Evolutionary conservation across 1,284 basidiomycete genomes (phyloP).

Genomic region (Volvariella surrecta): DNA sequence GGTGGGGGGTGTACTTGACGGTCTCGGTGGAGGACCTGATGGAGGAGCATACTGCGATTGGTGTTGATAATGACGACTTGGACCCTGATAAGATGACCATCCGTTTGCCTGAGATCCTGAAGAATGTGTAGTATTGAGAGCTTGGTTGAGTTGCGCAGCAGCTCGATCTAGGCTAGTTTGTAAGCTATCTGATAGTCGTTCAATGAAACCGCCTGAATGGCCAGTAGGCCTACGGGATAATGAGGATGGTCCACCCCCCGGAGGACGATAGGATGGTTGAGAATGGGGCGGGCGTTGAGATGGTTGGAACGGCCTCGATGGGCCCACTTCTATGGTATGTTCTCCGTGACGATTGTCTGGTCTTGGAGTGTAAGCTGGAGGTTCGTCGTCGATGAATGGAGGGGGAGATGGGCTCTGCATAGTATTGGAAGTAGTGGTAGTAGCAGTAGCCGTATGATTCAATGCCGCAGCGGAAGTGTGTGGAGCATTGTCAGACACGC

Average conservation of each 20-base stretch:
- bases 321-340: constrained; percentile 51
- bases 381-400: constrained; percentile 31
- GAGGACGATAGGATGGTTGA: constrained; percentile 1
- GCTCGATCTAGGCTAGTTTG: background rate
- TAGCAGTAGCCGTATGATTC: no score
- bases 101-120: background rate
- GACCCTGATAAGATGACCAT: no score
- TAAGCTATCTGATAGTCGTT: background rate
- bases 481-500: no score
- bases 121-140: background rate
- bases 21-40: constrained; percentile 10
- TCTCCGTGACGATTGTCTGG: constrained; percentile 49
- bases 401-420: background rate
- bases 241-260: background rate
- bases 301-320: constrained; percentile 50
- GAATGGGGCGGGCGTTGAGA: constrained; percentile 21
- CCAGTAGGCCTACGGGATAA: background rate
- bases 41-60: background rate
- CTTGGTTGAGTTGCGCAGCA: background rate
- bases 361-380: constrained; percentile 57
- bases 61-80: background rate
- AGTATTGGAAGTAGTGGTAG: no score
- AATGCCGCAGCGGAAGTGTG: no score
- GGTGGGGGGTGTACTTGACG: constrained; percentile 5
- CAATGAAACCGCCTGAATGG: background rate